Percentiles rank a stretch among this genome's conserved stretches.
These are phyloP conservation scores for Macrophomina pseudophaseolina DNA, from an alignment of 2,329 filamentous ascomycete species.

Conservation along the genomic window DNA sequence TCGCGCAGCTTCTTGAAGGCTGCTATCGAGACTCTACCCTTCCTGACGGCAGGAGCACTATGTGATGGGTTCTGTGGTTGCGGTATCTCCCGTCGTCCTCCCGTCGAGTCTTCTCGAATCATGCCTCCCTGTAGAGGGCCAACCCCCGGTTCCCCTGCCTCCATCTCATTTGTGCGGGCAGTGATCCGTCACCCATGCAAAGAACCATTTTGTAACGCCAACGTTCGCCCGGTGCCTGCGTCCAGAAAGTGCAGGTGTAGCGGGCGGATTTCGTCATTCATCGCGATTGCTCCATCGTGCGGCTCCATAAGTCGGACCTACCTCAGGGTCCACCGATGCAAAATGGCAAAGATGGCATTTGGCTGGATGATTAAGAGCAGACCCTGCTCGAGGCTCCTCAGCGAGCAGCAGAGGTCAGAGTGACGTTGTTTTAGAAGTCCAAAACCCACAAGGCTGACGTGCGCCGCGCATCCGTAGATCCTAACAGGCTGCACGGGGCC, in stretches of 20 bases:
- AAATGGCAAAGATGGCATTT: not conserved
- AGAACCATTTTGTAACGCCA: not conserved
- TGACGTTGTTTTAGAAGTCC: slow-evolving; percentile 10
- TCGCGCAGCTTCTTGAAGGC: too few relatives aligned
- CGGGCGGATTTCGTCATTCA: slow-evolving; percentile 6
- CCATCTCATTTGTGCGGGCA: not conserved
- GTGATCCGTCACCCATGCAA: not conserved
- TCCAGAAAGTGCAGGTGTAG: not conserved
- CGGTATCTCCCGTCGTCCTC: too few relatives aligned
- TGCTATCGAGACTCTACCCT: too few relatives aligned
- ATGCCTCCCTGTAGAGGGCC: too few relatives aligned
- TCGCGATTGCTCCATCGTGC: not conserved
- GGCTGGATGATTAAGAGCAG: not conserved
- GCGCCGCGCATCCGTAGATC: slow-evolving; percentile 10
- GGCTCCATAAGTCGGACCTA: slow-evolving; percentile 1
- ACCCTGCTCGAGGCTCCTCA: slow-evolving; percentile 3
- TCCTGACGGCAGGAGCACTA: too few relatives aligned
- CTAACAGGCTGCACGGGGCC: slow-evolving; percentile 7
- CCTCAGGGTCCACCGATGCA: not conserved
- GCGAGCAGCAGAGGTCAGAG: slow-evolving; percentile 4
- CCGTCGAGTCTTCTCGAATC: too few relatives aligned
- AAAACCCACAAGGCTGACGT: slow-evolving; percentile 12
- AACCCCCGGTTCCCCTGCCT: not conserved
- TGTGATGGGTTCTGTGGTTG: too few relatives aligned
- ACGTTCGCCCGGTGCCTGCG: not conserved